These are phyloP conservation scores for Ustilago nuda DNA, from an alignment of 1,284 basidiomycete species.

Conservation along the genomic window DNA sequence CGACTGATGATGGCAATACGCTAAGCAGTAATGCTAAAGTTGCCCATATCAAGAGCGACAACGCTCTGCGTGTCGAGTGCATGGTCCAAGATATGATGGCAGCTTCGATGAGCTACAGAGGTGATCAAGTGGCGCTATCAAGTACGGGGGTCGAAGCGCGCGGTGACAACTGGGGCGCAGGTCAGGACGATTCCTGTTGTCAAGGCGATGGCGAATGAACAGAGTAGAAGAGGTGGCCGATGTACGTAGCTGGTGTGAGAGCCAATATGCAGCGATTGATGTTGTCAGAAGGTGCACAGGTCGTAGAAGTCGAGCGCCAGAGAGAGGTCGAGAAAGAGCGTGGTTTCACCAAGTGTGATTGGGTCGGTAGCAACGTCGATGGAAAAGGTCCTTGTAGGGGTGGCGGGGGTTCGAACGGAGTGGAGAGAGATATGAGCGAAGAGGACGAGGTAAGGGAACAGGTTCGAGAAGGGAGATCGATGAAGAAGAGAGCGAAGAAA, in stretches of 20 bases:
- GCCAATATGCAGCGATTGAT: background rate
- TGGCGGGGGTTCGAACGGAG: too few species aligned
- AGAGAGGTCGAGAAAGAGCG: slow-evolving; percentile 1
- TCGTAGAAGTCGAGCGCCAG: background rate
- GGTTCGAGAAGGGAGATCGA: background rate
- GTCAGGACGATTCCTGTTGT: background rate
- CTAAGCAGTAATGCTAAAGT: slow-evolving; percentile 20
- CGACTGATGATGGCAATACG: slow-evolving; percentile 18
- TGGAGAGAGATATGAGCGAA: background rate
- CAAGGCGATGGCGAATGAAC: background rate
- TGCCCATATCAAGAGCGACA: slow-evolving; percentile 19
- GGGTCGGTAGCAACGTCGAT: background rate
- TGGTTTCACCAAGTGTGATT: slow-evolving; percentile 8
- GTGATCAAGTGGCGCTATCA: background rate
- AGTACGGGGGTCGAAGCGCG: background rate
- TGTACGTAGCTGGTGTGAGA: background rate
- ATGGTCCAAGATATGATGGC: slow-evolving; percentile 1
- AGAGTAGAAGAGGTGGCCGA: background rate
- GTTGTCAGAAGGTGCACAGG: background rate
- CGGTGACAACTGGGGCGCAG: background rate
- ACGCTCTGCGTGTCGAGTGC: slow-evolving; percentile 5
- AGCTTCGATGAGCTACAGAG: background rate
- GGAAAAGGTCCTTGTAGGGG: background rate
- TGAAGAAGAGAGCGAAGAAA: background rate
- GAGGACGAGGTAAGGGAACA: background rate